These are phyloP conservation scores for Coriolopsis trogii DNA, from an alignment of 1,284 basidiomycete genomes.

Conservation along the genomic window DNA sequence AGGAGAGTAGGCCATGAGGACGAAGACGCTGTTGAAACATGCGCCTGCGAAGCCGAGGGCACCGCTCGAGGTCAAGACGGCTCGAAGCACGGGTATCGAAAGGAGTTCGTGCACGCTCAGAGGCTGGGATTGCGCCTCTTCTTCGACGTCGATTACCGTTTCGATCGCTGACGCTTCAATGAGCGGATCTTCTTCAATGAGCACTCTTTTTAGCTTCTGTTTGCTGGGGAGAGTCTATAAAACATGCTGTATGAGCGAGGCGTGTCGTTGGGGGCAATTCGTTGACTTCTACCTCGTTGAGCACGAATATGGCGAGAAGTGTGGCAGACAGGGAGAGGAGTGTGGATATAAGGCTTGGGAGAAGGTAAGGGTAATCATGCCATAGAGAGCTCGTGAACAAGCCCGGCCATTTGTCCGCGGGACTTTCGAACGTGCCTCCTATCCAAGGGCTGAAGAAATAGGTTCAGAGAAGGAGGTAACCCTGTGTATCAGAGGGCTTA, in stretches of 20 bases:
- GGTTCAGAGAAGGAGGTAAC: neutral
- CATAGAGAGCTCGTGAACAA: slow-evolving; percentile 50
- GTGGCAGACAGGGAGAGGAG: slow-evolving; percentile 33
- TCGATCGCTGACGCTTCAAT: slow-evolving; percentile 15
- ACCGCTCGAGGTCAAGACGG: slow-evolving; percentile 56
- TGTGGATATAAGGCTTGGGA: slow-evolving; percentile 55
- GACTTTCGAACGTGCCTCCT: slow-evolving; percentile 62
- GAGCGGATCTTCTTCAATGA: slow-evolving; percentile 15
- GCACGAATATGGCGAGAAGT: slow-evolving; percentile 44
- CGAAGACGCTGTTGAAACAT: slow-evolving; percentile 65
- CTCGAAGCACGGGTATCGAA: slow-evolving; percentile 52
- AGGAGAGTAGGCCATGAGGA: slow-evolving; percentile 65
- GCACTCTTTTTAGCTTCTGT: slow-evolving; percentile 14
- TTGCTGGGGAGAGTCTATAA: slow-evolving; percentile 44
- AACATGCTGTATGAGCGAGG: neutral
- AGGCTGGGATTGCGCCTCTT: slow-evolving; percentile 17
- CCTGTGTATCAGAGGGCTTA: too few relatives aligned
- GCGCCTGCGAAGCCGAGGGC: slow-evolving; percentile 57
- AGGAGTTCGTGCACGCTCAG: slow-evolving; percentile 40
- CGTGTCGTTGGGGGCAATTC: neutral
- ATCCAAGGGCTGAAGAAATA: slow-evolving; percentile 54
- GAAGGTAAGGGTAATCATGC: slow-evolving; percentile 55
- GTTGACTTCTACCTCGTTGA: slow-evolving; percentile 53
- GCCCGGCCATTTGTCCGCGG: slow-evolving; percentile 48
- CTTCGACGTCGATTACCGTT: slow-evolving; percentile 13